These are phyloP conservation scores for Arthrobotrys entomopaga DNA, from an alignment of 2,329 filamentous ascomycete genomes.

Conservation along the genomic window DNA sequence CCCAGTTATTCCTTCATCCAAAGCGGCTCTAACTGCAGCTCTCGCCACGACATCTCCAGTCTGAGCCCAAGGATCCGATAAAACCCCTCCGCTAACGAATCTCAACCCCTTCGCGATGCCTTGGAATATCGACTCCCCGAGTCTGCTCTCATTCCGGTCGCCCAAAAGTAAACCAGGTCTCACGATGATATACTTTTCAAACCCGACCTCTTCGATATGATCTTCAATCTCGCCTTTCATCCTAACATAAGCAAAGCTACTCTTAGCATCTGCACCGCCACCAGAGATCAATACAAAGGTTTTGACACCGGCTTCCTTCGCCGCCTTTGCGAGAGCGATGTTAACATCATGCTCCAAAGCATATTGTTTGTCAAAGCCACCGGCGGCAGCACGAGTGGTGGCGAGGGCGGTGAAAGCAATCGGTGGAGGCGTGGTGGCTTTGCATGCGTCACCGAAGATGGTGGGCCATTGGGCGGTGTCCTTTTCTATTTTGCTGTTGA, in stretches of 20 bases:
- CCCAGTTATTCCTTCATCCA: constrained; percentile 70
- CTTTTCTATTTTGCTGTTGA: constrained; percentile 43
- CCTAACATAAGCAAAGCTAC: constrained; percentile 68
- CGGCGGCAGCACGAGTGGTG: constrained; percentile 80
- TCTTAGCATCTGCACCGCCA: constrained; percentile 66
- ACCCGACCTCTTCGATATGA: constrained; percentile 74
- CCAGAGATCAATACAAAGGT: constrained; percentile 82
- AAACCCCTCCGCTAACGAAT: constrained; percentile 65
- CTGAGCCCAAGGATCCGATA: constrained; percentile 76
- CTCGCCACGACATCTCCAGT: constrained; percentile 77
- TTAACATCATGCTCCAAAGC: constrained; percentile 91
- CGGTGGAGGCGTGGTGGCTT: constrained; percentile 67
- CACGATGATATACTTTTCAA: constrained; percentile 80
- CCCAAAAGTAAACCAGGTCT: constrained; percentile 81
- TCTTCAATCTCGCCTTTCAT: constrained; percentile 94
- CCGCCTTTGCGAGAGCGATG: constrained; percentile 77
- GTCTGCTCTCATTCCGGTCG: constrained; percentile 71
- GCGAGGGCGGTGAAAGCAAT: constrained; percentile 82
- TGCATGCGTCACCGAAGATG: constrained; percentile 60
- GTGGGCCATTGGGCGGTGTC: constrained; percentile 77
- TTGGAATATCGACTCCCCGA: constrained; percentile 69
- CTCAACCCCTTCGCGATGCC: constrained; percentile 69
- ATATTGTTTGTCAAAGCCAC: constrained; percentile 80
- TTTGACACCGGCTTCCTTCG: constrained; percentile 76
- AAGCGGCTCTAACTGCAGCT: constrained; percentile 72